Evolutionary conservation across 2,329 filamentous ascomycete species (phyloP).

Genomic region (Pseudopithomyces maydicus): DNA sequence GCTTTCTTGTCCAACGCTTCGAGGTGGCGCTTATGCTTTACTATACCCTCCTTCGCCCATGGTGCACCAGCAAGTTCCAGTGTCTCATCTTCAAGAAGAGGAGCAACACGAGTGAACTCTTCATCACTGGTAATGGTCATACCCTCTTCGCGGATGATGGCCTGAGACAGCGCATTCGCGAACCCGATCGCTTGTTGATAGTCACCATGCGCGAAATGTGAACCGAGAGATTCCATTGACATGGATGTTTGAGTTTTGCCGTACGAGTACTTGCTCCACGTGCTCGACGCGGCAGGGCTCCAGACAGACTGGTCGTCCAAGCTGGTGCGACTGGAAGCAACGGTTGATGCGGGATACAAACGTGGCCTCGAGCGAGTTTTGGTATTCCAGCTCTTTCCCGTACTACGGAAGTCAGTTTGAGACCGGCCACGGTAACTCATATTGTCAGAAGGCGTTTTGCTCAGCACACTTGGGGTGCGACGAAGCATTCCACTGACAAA

Average conservation of each 20-base stretch:
- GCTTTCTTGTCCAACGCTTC: slow-evolving; percentile 89
- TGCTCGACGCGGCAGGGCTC: slow-evolving; percentile 90
- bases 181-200: slow-evolving; percentile 98
- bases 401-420: slow-evolving; percentile 63
- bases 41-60: slow-evolving; percentile 95
- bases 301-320: slow-evolving; percentile 91
- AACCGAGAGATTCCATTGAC: slow-evolving; percentile 89
- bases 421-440: slow-evolving; percentile 74
- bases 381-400: slow-evolving; percentile 76
- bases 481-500: slow-evolving; percentile 76
- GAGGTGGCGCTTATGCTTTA: slow-evolving; percentile 95
- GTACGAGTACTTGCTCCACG: slow-evolving; percentile 92
- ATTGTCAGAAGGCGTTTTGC: slow-evolving; percentile 88
- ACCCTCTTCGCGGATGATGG: slow-evolving; percentile 89
- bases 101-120: slow-evolving; percentile 63
- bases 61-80: slow-evolving; percentile 92
- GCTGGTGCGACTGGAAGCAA: slow-evolving; percentile 91
- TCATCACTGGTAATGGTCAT: slow-evolving; percentile 60
- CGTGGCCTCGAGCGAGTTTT: slow-evolving; percentile 84
- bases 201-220: slow-evolving; percentile 74
- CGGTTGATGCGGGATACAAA: slow-evolving; percentile 75
- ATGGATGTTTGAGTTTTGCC: slow-evolving; percentile 89
- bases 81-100: slow-evolving; percentile 87
- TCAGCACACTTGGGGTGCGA: slow-evolving; percentile 86
- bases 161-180: slow-evolving; percentile 93